phyloP scores from a whole-genome alignment of 208 protist species.

The Naegleria fowleri region DNA sequence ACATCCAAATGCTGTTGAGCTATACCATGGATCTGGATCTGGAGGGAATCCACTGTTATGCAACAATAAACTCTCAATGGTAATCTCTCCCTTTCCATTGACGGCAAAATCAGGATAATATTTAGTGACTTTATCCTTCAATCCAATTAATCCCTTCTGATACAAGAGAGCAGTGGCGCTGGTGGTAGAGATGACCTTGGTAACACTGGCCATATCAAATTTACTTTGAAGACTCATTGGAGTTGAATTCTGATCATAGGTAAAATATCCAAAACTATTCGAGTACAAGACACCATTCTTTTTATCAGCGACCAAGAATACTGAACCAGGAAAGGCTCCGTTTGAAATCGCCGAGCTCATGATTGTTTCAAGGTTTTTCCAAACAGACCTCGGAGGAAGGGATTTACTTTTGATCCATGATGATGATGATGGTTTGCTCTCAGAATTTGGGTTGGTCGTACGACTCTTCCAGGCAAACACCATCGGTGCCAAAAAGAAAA shows the following conservation, averaged over 20 bases:
- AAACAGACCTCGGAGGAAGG: background rate
- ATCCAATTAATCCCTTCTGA: constrained; percentile 47
- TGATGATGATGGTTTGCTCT: no score
- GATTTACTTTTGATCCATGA: no score
- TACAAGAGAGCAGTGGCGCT: constrained; percentile 50
- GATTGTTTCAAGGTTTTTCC: background rate
- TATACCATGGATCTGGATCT: constrained; percentile 52
- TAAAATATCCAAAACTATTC: background rate
- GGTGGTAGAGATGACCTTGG: constrained; percentile 49
- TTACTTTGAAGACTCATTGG: constrained; percentile 36
- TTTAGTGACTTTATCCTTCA: constrained; percentile 39
- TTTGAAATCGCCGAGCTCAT: background rate
- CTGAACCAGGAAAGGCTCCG: background rate
- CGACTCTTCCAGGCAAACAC: no score
- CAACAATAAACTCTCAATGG: background rate
- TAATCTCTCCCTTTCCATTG: constrained; percentile 23
- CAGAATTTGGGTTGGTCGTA: no score
- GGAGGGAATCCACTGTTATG: constrained; percentile 57
- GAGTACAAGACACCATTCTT: background rate
- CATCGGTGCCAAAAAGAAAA: no score
- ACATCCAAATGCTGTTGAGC: constrained; percentile 49
- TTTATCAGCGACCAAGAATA: background rate
- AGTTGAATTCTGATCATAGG: background rate
- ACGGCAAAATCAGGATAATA: background rate
- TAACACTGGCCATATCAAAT: constrained; percentile 52